Evolutionary conservation across 768 basidiomycete species (phyloP).

Genomic region (Naganishia friedmannii): DNA sequence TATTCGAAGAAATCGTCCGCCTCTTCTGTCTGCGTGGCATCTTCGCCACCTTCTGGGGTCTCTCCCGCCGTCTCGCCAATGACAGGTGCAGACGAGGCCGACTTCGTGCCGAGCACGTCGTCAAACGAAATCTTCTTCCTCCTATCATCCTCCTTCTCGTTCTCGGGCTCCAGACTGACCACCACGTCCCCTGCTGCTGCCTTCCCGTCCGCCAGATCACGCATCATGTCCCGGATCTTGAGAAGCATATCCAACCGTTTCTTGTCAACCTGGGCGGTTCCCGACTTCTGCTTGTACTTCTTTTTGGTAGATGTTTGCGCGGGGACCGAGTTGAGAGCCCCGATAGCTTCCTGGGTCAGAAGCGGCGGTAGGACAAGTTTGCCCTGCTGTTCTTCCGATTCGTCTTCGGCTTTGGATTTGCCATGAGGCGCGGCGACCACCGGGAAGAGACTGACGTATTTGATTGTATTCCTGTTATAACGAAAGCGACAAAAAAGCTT

Average conservation of each 20-base stretch:
- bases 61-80: constrained; percentile 17
- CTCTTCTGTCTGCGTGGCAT: constrained; percentile 29
- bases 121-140: constrained; percentile 25
- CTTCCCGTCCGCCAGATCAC: constrained; percentile 30
- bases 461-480: constrained; percentile 60
- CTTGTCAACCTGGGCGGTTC: constrained; percentile 27
- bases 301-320: background rate
- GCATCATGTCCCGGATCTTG: constrained; percentile 35
- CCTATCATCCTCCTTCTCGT: constrained; percentile 30
- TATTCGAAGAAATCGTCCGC: constrained; percentile 46
- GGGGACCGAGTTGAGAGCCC: background rate
- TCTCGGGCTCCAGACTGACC: constrained; percentile 37
- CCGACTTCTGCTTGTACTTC: constrained; percentile 16
- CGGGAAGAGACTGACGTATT: constrained; percentile 88
- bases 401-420: constrained; percentile 19
- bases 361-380: constrained; percentile 17
- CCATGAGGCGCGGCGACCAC: constrained; percentile 23
- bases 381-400: constrained; percentile 24
- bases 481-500: background rate
- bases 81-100: background rate
- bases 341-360: constrained; percentile 13
- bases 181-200: constrained; percentile 23
- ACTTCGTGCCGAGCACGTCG: constrained; percentile 6
- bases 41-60: constrained; percentile 1
- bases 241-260: constrained; percentile 37